These are phyloP conservation scores for Calcarisporium arbuscula DNA, from an alignment of 2,329 filamentous ascomycete species.

Conservation along the genomic window DNA sequence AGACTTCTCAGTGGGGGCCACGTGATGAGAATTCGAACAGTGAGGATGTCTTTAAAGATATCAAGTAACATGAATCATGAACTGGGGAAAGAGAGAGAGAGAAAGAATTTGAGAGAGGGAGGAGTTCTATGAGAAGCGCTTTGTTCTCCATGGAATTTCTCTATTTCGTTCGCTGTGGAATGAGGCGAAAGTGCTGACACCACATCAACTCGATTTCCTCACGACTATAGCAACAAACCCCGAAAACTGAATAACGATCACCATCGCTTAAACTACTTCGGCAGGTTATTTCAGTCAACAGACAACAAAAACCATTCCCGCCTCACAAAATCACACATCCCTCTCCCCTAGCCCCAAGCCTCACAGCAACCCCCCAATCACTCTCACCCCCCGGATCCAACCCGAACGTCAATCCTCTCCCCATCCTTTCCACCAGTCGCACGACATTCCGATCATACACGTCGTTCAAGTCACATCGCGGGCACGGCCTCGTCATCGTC, in stretches of 20 bases:
- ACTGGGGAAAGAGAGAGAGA: too few species aligned
- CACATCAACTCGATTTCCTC: background rate
- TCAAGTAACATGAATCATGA: too few species aligned
- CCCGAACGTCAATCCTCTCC: constrained; percentile 41
- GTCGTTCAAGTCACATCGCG: constrained; percentile 31
- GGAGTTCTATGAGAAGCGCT: too few species aligned
- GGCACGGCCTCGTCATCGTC: constrained; percentile 33
- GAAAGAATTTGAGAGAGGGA: too few species aligned
- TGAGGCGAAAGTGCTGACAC: background rate
- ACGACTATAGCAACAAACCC: constrained; percentile 1
- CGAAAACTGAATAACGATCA: background rate
- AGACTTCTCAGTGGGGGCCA: too few species aligned
- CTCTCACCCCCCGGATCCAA: constrained; percentile 34
- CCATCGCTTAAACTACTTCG: too few species aligned
- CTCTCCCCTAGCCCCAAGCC: constrained; percentile 13
- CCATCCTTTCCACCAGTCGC: constrained; percentile 38
- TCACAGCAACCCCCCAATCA: constrained; percentile 30
- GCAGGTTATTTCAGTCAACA: too few species aligned
- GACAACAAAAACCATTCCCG: too few species aligned
- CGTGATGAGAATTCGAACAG: too few species aligned
- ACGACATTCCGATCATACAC: constrained; percentile 41
- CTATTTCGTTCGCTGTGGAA: too few species aligned
- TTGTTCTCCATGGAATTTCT: too few species aligned
- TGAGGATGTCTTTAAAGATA: too few species aligned
- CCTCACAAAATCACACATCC: constrained; percentile 26